Evolutionary conservation across 148 eudicot species (phyloP).

Genomic region (Chenopodium berlandieri): DNA sequence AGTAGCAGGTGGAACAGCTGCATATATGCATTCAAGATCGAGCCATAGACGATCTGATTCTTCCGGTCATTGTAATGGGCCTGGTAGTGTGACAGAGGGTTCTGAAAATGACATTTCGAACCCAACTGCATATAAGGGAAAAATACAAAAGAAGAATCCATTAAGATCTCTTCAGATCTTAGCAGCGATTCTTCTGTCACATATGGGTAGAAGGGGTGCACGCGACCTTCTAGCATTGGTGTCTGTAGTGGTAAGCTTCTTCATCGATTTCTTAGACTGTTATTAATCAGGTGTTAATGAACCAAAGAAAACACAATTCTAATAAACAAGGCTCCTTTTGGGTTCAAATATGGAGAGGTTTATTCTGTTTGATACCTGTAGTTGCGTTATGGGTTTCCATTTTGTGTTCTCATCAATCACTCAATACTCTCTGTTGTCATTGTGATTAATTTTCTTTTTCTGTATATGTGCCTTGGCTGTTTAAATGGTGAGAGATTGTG

Average conservation of each 20-base stretch:
- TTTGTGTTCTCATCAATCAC: background rate
- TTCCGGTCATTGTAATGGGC: conserved; percentile 52
- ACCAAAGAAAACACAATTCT: background rate
- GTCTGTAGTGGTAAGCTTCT: conserved; percentile 68
- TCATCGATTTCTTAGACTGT: conserved; percentile 9
- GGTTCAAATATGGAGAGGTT: background rate
- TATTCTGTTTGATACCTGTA: background rate
- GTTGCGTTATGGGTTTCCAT: too few relatives aligned
- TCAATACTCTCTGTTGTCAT: background rate
- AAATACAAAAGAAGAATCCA: conserved; percentile 64
- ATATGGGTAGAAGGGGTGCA: conserved; percentile 79
- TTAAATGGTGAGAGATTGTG: background rate
- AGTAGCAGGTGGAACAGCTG: conserved; percentile 87
- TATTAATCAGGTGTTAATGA: background rate
- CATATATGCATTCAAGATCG: conserved; percentile 68
- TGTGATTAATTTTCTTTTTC: background rate
- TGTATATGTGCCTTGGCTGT: background rate
- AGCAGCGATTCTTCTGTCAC: conserved; percentile 83
- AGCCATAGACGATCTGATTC: conserved; percentile 38
- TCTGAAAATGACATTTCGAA: conserved; percentile 34
- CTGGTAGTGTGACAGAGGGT: conserved; percentile 36
- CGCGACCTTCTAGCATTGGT: conserved; percentile 72
- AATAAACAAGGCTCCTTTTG: background rate
- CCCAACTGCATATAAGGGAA: conserved; percentile 47
- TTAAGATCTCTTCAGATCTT: conserved; percentile 84